These are phyloP conservation scores for Eruca vesicaria DNA, from an alignment of 441 rosid genomes.

Conservation along the genomic window DNA sequence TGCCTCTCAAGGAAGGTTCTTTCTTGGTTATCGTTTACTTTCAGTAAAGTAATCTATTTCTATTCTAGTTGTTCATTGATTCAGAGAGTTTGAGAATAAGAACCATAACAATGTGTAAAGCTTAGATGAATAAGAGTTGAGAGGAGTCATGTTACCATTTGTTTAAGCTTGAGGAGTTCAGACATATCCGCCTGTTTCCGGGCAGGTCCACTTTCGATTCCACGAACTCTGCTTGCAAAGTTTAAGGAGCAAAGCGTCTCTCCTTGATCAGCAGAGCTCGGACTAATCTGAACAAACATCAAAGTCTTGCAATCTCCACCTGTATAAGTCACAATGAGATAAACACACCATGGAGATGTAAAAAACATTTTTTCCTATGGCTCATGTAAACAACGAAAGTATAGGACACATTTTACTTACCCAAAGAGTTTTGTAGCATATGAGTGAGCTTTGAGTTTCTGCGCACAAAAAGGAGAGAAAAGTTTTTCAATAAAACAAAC, in stretches of 20 bases:
- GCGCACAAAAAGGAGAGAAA: conserved; percentile 22
- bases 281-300: conserved; percentile 92
- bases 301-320: conserved; percentile 91
- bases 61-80: no score
- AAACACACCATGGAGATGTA: conserved; percentile 1
- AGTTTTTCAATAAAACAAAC: neutral
- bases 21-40: no score
- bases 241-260: no score
- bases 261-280: conserved; percentile 71
- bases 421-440: conserved; percentile 91
- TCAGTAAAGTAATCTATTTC: conserved; percentile 26
- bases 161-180: conserved; percentile 74
- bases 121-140: neutral
- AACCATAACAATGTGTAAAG: conserved; percentile 1
- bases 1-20: no score
- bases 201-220: conserved; percentile 87
- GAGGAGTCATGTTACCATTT: no score
- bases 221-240: no score
- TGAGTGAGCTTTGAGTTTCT: conserved; percentile 99
- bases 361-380: conserved; percentile 1
- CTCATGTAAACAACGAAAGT: neutral
- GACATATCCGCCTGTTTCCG: conserved; percentile 68
- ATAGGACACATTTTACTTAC: conserved; percentile 36
- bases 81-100: no score
- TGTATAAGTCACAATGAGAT: conserved; percentile 33